Evolutionary conservation across 345 rosid species (phyloP), one percentile per base, ranked within the genome.

Genomic region (Eucalyptus marginata): DNA sequence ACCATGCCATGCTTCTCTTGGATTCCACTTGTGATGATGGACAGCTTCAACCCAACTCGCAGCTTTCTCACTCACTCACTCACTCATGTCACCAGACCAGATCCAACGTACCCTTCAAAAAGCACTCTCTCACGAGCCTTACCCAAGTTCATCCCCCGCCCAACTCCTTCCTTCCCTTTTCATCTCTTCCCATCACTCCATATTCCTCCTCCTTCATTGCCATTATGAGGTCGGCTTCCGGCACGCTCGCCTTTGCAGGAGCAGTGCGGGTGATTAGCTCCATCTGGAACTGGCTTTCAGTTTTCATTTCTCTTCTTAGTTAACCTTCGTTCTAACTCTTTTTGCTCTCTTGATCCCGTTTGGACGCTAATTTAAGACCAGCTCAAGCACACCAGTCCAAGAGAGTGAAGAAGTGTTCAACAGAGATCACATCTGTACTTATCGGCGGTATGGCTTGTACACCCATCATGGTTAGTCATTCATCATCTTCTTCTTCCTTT

Each of bases 391-490:
- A 29, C 68, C 31, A 1, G 33, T 62, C 68, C 68, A 62, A 62
- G 16, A 62, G 68, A 62, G 33, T 27, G 68, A 27, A 52, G 24
- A 18, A 18, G 58, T 24, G 58, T 18, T 18, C 58, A 52, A 52
- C 14, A 13, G 68, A 59, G 68, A 59, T 59, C 68, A 13, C 16
- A 59, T 5, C 66, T 59, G 27, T 59, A 59, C 66, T 3, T 59
- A 27, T 12, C 31, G 31, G 15, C 68, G 7, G 1, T 12, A 0
- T 27, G 0, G 31, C 33, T 59, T 12, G n/a, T 6, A 11, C 68
- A 3, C 31, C 15, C 68, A 59, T 27, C 68, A 59, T 27, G 68
- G 31, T 59, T 12, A 27, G 68, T 59, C 31, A 59, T 59, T 59
- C 68, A 25, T 25, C 64, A 1, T 27, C 16, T 27, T 27, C 68